phyloP scores from a whole-genome alignment of 345 rosid species.

The Aegle marmelos region DNA sequence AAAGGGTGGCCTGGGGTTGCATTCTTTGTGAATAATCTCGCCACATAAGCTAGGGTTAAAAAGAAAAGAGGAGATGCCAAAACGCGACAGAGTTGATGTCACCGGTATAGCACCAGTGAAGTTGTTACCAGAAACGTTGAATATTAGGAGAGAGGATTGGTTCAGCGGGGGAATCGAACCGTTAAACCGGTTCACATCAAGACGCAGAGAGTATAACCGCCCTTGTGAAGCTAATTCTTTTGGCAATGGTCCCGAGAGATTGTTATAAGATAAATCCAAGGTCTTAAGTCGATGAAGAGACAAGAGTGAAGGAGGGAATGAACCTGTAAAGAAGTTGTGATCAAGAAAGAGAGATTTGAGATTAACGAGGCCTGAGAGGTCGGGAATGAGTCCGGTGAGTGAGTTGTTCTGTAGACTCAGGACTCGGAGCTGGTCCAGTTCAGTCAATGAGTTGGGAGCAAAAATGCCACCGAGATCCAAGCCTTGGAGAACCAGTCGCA shows the following conservation, averaged over 20 bases:
- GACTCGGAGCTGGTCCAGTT: conserved; percentile 85
- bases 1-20: conserved; percentile 60
- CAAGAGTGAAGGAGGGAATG: conserved; percentile 60
- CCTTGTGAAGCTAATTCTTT: conserved; percentile 34
- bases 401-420: conserved; percentile 82
- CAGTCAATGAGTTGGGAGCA: conserved; percentile 48
- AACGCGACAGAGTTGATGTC: conserved; percentile 50
- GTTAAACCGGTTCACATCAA: conserved; percentile 59
- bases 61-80: conserved; percentile 54
- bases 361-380: conserved; percentile 61
- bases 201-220: conserved; percentile 53
- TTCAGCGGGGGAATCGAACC: conserved; percentile 71
- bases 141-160: conserved; percentile 63
- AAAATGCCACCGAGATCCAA: conserved; percentile 62
- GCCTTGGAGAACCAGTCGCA: conserved; percentile 56
- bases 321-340: conserved; percentile 64
- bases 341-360: conserved; percentile 74
- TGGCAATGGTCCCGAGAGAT: conserved; percentile 61
- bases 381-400: conserved; percentile 73
- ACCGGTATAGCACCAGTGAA: conserved; percentile 73
- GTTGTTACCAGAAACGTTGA: conserved; percentile 70
- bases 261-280: conserved; percentile 66
- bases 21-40: conserved; percentile 78
- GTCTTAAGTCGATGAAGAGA: conserved; percentile 59
- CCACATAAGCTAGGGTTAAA: conserved; percentile 81